Evolutionary conservation across 176 grass and related monocot species (phyloP).

Genomic region (Eleusine coracana): DNA sequence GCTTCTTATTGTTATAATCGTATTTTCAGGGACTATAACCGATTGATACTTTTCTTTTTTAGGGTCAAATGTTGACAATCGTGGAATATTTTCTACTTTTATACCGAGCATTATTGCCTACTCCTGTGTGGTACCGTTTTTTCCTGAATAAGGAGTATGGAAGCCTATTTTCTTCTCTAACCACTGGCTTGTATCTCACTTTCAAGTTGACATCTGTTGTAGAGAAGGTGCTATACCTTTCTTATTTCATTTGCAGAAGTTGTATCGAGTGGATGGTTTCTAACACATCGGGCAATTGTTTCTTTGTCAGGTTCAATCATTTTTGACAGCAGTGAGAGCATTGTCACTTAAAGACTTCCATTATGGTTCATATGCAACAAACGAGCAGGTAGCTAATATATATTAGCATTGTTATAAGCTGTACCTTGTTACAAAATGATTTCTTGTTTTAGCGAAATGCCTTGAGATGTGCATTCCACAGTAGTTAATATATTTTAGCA

Average conservation of each 20-base stretch:
- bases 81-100: constrained; percentile 97
- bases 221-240: constrained; percentile 72
- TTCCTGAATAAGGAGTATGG: constrained; percentile 99
- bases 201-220: constrained; percentile 99
- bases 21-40: constrained; percentile 9
- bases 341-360: constrained; percentile 88
- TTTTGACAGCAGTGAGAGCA: constrained; percentile 87
- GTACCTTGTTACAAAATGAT: neutral
- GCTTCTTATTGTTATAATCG: neutral
- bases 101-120: constrained; percentile 90
- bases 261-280: neutral
- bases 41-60: constrained; percentile 20
- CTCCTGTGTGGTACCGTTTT: constrained; percentile 97
- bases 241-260: neutral
- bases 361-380: constrained; percentile 89
- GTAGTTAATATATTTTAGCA: constrained; percentile 45
- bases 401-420: neutral
- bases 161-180: constrained; percentile 96
- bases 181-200: constrained; percentile 96
- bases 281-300: constrained; percentile 4
- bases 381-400: constrained; percentile 73
- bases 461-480: constrained; percentile 10
- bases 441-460: neutral
- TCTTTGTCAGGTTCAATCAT: constrained; percentile 83
- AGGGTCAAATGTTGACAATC: constrained; percentile 96